Evolutionary conservation across 192 early-diverging fungal species (phyloP), one percentile per base, ranked within the genome.

Genomic region (Paraglomus occultum): DNA sequence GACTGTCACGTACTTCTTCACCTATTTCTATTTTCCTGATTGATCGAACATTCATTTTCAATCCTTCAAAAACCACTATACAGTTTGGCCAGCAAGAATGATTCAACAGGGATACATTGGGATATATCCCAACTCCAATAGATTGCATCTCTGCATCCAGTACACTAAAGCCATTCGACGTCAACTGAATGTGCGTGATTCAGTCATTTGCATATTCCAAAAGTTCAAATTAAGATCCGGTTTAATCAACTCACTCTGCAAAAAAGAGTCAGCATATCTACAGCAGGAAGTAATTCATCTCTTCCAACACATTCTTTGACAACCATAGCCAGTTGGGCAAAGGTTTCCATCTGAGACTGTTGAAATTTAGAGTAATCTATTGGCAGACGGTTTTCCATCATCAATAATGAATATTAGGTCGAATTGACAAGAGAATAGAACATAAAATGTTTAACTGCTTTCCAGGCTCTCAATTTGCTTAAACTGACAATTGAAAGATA

Each of bases 41-140:
- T 23, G 43, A 52, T 46, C 80, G 42, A 38, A 82, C 49, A 31
- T 64, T 50, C 8, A 72, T 64, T 9, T 23, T 79, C n/a, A 49
- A 22, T 9, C 73, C 76, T 44, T 63, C 51, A 64, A 81, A 82
- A 42, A 81, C 48, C 23, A 78, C 67, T 15, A 75, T 61, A 43
- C 63, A 62, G 59, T 82, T 82, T 9, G 80, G 79, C 10, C 17
- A 23, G 45, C 80, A 82, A 40, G 80, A 80, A 44, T 82, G 80
- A 71, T 82, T 82, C 12, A 82, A 43, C n/a, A 82, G 66, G 1
- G 79, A 66, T 11, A 70, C 51, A 12, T 58, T 73, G 22, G 80
- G 62, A 51, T 80, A 82, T 10, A 82, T 18, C 14, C 80, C 80
- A 51, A 75, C 80, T 40, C 79, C 80, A 23, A 76, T 73, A 58